These are phyloP conservation scores for Pyrus hybrid DNA, from an alignment of 331 rosid species.

Conservation along the genomic window DNA sequence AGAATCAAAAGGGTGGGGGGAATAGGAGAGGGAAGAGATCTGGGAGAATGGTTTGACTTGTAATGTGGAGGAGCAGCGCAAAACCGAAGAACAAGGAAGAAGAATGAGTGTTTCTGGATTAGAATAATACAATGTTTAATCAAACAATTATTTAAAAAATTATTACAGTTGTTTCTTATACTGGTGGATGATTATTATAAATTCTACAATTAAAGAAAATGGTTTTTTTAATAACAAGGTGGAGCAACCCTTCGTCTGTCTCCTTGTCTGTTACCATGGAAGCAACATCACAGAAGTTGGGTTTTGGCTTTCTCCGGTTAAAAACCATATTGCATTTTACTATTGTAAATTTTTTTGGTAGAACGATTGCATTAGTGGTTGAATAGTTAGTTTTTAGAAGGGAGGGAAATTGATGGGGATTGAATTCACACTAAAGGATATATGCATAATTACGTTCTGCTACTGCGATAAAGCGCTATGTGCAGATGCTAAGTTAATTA, in stretches of 20 bases:
- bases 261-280: slow-evolving; percentile 28
- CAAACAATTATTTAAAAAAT: slow-evolving; percentile 10
- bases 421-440: too few species aligned
- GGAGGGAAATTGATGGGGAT: too few species aligned
- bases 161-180: slow-evolving; percentile 18
- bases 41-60: slow-evolving; percentile 56
- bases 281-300: slow-evolving; percentile 19
- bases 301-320: neutral
- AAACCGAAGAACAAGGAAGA: slow-evolving; percentile 40
- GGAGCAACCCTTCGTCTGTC: slow-evolving; percentile 37
- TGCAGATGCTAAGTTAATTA: too few species aligned
- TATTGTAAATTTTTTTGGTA: neutral
- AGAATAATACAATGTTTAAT: slow-evolving; percentile 25
- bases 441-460: too few species aligned
- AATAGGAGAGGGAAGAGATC: slow-evolving; percentile 16
- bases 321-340: neutral
- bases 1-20: slow-evolving; percentile 14
- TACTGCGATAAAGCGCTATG: too few species aligned
- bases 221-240: slow-evolving; percentile 31
- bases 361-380: too few species aligned
- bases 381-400: too few species aligned
- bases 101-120: slow-evolving; percentile 34
- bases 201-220: slow-evolving; percentile 19
- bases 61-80: slow-evolving; percentile 22
- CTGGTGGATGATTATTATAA: slow-evolving; percentile 28